These are phyloP conservation scores for Fraxinus floribunda DNA, from an alignment of 305 asterid genomes.

Conservation along the genomic window DNA sequence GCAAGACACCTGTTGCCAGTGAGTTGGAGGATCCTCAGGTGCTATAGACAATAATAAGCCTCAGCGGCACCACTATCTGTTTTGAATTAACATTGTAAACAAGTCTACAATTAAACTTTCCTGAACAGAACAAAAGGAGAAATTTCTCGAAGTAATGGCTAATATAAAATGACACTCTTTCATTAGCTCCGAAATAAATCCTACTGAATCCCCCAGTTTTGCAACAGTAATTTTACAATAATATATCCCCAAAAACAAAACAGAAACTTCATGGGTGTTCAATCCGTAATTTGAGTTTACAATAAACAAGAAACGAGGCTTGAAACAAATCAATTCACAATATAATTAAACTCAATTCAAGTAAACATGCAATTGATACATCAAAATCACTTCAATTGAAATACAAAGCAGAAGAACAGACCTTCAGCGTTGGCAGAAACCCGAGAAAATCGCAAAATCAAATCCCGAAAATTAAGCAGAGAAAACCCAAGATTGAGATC, in stretches of 20 bases:
- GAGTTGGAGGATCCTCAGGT: no score
- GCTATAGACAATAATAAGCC: no score
- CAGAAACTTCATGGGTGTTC: not conserved
- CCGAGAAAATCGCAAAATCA: no score
- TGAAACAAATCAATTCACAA: not conserved
- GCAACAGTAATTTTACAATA: not conserved
- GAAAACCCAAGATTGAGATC: no score
- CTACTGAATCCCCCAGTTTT: not conserved
- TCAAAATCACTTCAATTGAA: no score
- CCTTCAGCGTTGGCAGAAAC: no score
- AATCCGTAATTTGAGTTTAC: not conserved
- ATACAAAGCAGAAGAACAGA: no score
- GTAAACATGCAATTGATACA: constrained; percentile 28
- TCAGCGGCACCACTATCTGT: no score
- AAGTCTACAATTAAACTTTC: not conserved
- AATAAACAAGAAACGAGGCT: not conserved
- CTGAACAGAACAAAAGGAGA: not conserved
- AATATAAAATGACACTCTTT: not conserved
- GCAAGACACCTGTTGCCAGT: no score
- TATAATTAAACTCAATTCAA: constrained; percentile 21
- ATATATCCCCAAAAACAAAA: not conserved
- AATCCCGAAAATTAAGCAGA: no score
- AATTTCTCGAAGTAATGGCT: not conserved
- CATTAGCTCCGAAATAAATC: not conserved
- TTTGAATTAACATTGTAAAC: no score